Conservation (phyloP, 2,329 filamentous ascomycete genomes). For the Exophiala sideris region DNA sequence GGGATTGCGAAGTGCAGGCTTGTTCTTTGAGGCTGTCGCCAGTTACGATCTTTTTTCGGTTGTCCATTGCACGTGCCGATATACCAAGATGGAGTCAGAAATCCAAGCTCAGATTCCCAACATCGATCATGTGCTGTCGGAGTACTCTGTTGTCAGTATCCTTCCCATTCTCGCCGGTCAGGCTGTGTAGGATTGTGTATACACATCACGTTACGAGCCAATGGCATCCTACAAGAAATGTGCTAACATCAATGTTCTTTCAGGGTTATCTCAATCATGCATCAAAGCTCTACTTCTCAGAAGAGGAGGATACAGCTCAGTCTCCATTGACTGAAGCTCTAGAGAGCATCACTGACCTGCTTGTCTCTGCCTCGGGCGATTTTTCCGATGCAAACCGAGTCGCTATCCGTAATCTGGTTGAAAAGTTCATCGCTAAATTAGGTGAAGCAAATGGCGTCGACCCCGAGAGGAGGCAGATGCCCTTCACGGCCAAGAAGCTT, state of each 20-base stretch:
- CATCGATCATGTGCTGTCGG: slow-evolving; percentile 82
- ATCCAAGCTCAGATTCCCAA: slow-evolving; percentile 79
- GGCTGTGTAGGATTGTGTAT: neutral
- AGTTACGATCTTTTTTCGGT: neutral
- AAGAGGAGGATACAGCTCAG: slow-evolving; percentile 63
- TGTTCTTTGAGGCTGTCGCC: neutral
- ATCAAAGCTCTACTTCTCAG: slow-evolving; percentile 74
- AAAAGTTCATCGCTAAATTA: slow-evolving; percentile 83
- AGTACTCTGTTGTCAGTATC: slow-evolving; percentile 69
- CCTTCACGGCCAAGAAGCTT: slow-evolving; percentile 75
- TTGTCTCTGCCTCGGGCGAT: slow-evolving; percentile 89
- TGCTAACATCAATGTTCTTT: slow-evolving; percentile 5
- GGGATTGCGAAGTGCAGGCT: neutral
- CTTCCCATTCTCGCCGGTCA: neutral
- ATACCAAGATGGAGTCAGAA: slow-evolving; percentile 72
- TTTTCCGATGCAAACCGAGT: slow-evolving; percentile 68
- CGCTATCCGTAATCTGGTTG: slow-evolving; percentile 76
- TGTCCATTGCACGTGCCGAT: neutral
- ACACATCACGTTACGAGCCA: neutral
- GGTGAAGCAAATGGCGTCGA: slow-evolving; percentile 67
- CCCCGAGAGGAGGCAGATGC: slow-evolving; percentile 65
- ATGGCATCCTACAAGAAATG: neutral
- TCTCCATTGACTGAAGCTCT: slow-evolving; percentile 84
- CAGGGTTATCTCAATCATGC: slow-evolving; percentile 89
- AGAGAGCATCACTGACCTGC: slow-evolving; percentile 75